Evolutionary conservation across 164 flowering plant genomes (phyloP), one percentile per base, ranked within the genome.

Genomic region (Dillenia suffruticosa): DNA sequence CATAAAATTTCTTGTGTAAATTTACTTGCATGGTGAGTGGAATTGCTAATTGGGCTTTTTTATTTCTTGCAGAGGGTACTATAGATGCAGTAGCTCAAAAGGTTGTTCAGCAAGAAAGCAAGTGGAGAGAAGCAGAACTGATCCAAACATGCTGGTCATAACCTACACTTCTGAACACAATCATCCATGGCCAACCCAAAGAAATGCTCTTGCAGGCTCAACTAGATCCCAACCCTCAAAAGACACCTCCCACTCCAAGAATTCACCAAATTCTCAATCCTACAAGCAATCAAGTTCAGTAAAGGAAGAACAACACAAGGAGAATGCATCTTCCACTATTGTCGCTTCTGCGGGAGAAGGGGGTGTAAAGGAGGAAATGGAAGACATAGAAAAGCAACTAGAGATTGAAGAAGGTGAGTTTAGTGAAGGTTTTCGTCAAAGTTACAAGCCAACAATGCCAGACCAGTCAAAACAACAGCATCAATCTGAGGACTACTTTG

Each of bases 141-240:
- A 91, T 75, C 93, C 97, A 0, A 91, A 84, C 77, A 88, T 91
- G 97, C 58, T 91, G 54, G 96, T 88, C 7, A 91, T 91, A 51
- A 88, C 97, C 22, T 91, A 91, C 82, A 91, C 97, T 5, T 91
- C 93, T 12, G 97, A 91, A 70, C 97, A 91, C 75, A 91, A 91
- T 70, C 97, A 91, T 62, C 96, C 97, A 49, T 90, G 97, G 97
- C 97, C 97, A 8, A 90, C 97, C 1, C 97, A 90, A 56, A 77
- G 97, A 73, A 90, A 90, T 50, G 95, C 97, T 1, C 85, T 90
- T 7, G 97, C 97, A 0, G 97, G 97, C 32, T 90, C 95, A 6
- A 83, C 95, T 7, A 77, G 97, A 54, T 65, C 92, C 2, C 92
- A 82, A 58, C 84, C 84, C 0, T 54, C 77, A 32, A 84, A 78